Base-by-base conservation (phyloP, 2,329 filamentous ascomycete species). In the Fusarium sp. region DNA sequence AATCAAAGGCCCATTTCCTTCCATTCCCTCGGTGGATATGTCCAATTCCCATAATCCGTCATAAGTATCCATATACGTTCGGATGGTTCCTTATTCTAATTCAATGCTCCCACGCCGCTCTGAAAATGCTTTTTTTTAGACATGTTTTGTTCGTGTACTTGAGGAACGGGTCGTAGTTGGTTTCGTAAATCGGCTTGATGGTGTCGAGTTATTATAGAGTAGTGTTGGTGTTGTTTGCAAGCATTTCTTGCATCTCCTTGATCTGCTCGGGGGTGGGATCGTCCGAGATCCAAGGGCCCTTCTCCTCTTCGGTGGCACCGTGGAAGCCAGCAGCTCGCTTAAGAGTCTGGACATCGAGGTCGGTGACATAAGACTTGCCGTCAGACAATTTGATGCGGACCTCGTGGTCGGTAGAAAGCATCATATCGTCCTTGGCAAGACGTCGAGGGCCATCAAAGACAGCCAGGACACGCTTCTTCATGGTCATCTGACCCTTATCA, bases 361-460 rank as follows among this genome's bases (percentile, higher is more conserved):
- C 95, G 7, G 94, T 98, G 35, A 97, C 88, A 73, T 96, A 98
- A 1, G 86, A 83, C 70, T 90, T 87, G 71, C 86, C 86, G 71
- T 92, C 89, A 21, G 85, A 85, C 15, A 97, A 83, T 75, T 88
- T 88, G 75, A 97, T 83, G 71, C 94, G 92, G 33, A 98, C 92
- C 78, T 99, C 95, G 71, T 95, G 93, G 69, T 97, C 93, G 14
- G 91, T 93, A 68, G 93, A 92, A 45, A 99, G 88, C 93, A 97
- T 96, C 92, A 98, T 95, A 78, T 99, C 95, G 73, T 99, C 95
- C 80, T 98, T 98, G 85, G 91, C 95, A 45, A 99, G 83, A 37
- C 94, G 88, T 49, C 93, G 88, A 14, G 84, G 84, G 1, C 95
- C 95, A 72, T 98, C 93, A 71, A 96, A 99, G 17, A 96, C 91